A percentile compares a stretch with the other conserved stretches of the same genome.
Evolutionary conservation across 352 stramenopile species (phyloP).

Genomic region (Blastocystis sp.): DNA sequence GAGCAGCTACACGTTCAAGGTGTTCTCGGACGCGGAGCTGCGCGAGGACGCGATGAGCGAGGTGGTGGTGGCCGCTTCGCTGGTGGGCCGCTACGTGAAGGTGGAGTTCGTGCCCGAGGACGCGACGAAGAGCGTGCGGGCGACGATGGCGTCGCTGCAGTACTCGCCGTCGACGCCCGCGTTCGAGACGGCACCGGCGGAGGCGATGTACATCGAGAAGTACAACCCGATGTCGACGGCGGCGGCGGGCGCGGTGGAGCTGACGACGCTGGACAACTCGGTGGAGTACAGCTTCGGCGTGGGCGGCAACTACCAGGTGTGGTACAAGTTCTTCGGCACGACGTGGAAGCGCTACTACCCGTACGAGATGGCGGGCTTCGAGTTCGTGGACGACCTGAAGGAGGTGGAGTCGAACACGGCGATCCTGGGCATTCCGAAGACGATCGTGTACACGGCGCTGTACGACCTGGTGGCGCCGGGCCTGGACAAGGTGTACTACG

Average conservation of each 20-base stretch:
- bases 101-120: slow-evolving; percentile 57
- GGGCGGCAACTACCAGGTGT: slow-evolving; percentile 44
- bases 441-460: not conserved
- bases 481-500: slow-evolving; percentile 44
- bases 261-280: slow-evolving; percentile 35
- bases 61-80: slow-evolving; percentile 4
- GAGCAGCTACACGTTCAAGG: slow-evolving; percentile 33
- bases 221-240: not conserved
- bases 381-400: slow-evolving; percentile 24
- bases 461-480: not conserved
- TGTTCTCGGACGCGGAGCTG: not conserved
- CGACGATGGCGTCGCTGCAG: slow-evolving; percentile 15
- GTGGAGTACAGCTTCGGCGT: slow-evolving; percentile 28
- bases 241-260: not conserved
- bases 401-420: slow-evolving; percentile 61
- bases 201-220: not conserved
- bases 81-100: slow-evolving; percentile 67
- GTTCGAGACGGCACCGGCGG: not conserved
- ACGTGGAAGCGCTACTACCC: slow-evolving; percentile 13
- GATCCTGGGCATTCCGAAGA: slow-evolving; percentile 52
- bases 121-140: slow-evolving; percentile 11
- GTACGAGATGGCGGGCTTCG: not conserved
- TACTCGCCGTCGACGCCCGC: slow-evolving; percentile 18
- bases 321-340: slow-evolving; percentile 59
- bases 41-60: not conserved